Evolutionary conservation across 2,329 filamentous ascomycete genomes (phyloP), one percentile per base, ranked within the genome.

Genomic region (Cladorrhinum sp.): DNA sequence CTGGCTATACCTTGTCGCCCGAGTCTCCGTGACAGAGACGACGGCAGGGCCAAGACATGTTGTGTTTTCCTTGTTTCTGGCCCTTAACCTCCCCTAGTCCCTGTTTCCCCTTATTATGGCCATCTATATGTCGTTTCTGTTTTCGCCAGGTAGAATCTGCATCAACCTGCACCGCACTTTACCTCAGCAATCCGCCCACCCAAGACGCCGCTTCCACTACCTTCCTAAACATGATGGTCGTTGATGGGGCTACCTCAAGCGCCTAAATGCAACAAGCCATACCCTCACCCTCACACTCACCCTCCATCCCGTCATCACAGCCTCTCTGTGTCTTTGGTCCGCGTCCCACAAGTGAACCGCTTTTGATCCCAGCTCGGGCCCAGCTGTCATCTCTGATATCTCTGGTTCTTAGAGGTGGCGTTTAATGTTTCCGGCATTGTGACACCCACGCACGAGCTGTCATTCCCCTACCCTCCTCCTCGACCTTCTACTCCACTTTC

Each of bases 181-280:
- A 51, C 21, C 36, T 42, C 49, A 16, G n/a, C 16, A 55, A 30
- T 30, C n/a, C n/a, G n/a, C n/a, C 26, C 57, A 24, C 28, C 49
- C 9, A 23, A 28, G 14, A 61, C 58, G 50, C 36, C 36, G 14
- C 16, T 56, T 55, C 62, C 64, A 62, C 56, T 59, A 61, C 61
- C 60, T 65, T 61, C 63, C 60, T 58, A 61, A 66, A 66, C 57
- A 59, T 64, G 60, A 62, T 60, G 63, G 61, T 60, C 61, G 62
- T 64, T 62, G 64, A 66, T 66, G 63, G 64, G 63, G 61, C 61
- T 66, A 61, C 58, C 56, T 66, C 60, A 64, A 64, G 66, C 64
- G 66, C 69, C 63, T 69, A 69, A 69, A 69, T 67, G 61, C 64
- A 53, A 21, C 42, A 46, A 46, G 42, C 42, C 42, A 46, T 18